Evolutionary conservation across 805 yeast species (phyloP), one percentile per base, ranked within the genome.

Genomic region (Pichia heedii): DNA sequence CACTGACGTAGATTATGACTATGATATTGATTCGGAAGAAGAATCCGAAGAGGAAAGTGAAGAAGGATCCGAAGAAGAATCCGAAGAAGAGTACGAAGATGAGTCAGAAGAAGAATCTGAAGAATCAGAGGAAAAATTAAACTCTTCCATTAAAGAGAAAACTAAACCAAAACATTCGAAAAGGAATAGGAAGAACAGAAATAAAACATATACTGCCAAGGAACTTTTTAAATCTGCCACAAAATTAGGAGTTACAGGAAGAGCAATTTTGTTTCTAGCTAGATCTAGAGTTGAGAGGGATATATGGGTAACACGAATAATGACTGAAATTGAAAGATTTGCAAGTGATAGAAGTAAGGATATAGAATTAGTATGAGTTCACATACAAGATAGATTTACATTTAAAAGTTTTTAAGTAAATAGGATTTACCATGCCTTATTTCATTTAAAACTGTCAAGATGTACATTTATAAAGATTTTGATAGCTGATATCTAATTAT

Each of bases 211-310:
- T 32, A 45, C 42, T 2, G 36, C 50, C 33, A 46, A 49, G 5
- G 70, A 73, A 0, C 45, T 71, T 22, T 42, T 73, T 5, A 71
- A 60, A 39, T 60, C 74, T 55, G 73, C 73, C 5, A 66, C 72
- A 16, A 70, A 75, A 42, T 60, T 83, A 33, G 90, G 89, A 5
- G 73, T 76, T 3, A 72, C 80, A 1, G 93, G 95, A 1, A 69
- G 69, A 41, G 71, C 79, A 37, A 67, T 83, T 65, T 80, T 83
- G 3, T 88, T 89, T 56, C 71, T 87, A 75, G 81, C 96, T 10
- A 62, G 88, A 38, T 84, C 95, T 1, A 65, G 90, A 33, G 82
- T 82, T 48, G 95, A 87, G 52, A 68, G 89, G 42, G 96, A 90
- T 54, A 49, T 76, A 27, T 89, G 97, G 97, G 89, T 84, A 4